Evolutionary conservation across 2,329 filamentous ascomycete genomes (phyloP).

Genomic region (Clarireedia paspali): DNA sequence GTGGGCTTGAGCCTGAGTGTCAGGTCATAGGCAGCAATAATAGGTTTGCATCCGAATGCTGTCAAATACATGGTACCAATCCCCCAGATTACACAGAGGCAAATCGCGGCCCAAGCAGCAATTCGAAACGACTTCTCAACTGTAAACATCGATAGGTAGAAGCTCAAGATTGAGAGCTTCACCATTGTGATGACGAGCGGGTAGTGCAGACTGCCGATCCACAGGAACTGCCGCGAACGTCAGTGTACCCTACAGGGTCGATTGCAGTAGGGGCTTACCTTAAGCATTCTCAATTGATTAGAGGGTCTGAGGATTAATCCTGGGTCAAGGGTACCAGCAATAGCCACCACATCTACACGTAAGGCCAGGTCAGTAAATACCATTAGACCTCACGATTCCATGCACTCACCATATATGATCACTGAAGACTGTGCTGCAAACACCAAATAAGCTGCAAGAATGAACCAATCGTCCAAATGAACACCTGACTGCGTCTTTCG

Average conservation of each 20-base stretch:
- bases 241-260: background rate
- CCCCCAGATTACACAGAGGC: background rate
- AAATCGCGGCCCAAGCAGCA: background rate
- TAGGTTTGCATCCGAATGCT: conserved; percentile 2
- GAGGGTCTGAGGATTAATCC: background rate
- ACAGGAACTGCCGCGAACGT: background rate
- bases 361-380: background rate
- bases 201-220: conserved; percentile 3
- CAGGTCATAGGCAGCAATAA: conserved; percentile 3
- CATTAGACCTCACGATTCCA: background rate
- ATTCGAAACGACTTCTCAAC: background rate
- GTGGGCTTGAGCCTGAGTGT: background rate
- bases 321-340: conserved; percentile 5
- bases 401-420: conserved; percentile 2
- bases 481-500: background rate
- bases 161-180: conserved; percentile 6
- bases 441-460: conserved; percentile 2
- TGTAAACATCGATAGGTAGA: conserved; percentile 6
- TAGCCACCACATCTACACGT: background rate
- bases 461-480: conserved; percentile 2
- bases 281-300: background rate
- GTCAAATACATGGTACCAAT: background rate
- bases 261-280: background rate
- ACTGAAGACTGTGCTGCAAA: background rate
- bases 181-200: conserved; percentile 2